A percentile compares a stretch with the other conserved stretches of the same genome.
Evolutionary conservation across 805 yeast species (phyloP).

Genomic region (Metschnikowia picachoensis): DNA sequence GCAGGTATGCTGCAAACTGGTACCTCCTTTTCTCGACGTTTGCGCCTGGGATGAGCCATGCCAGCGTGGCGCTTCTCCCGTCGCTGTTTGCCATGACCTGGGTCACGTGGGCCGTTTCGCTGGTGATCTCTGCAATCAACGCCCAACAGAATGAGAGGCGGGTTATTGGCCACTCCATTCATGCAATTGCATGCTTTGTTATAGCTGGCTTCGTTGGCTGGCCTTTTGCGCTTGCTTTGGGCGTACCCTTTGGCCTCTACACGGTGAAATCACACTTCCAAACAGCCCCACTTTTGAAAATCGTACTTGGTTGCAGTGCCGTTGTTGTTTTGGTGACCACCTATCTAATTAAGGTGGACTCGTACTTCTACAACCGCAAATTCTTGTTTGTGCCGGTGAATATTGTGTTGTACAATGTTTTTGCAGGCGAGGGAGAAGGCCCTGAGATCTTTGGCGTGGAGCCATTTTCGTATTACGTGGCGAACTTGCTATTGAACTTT

Average conservation of each 20-base stretch:
- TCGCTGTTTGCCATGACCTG: slow-evolving; percentile 65
- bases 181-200: slow-evolving; percentile 35
- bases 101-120: slow-evolving; percentile 42
- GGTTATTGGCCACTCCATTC: slow-evolving; percentile 10
- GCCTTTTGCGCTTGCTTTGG: slow-evolving; percentile 77
- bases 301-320: slow-evolving; percentile 7
- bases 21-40: slow-evolving; percentile 59
- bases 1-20: slow-evolving; percentile 46
- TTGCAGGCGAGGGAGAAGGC: slow-evolving; percentile 64
- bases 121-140: slow-evolving; percentile 26
- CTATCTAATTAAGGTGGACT: slow-evolving; percentile 47
- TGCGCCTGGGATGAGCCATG: slow-evolving; percentile 84
- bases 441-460: slow-evolving; percentile 91
- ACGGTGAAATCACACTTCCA: slow-evolving; percentile 15
- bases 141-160: slow-evolving; percentile 2
- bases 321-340: slow-evolving; percentile 20
- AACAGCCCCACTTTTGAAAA: slow-evolving; percentile 11
- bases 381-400: slow-evolving; percentile 72
- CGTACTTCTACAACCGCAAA: slow-evolving; percentile 51
- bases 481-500: slow-evolving; percentile 72
- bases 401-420: slow-evolving; percentile 78
- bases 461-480: slow-evolving; percentile 65
- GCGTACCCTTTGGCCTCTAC: slow-evolving; percentile 54
- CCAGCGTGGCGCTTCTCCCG: slow-evolving; percentile 81
- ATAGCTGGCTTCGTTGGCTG: slow-evolving; percentile 84